Evolutionary conservation across 202 grass and related monocot genomes (phyloP).

Genomic region (Elaeis oleifera): DNA sequence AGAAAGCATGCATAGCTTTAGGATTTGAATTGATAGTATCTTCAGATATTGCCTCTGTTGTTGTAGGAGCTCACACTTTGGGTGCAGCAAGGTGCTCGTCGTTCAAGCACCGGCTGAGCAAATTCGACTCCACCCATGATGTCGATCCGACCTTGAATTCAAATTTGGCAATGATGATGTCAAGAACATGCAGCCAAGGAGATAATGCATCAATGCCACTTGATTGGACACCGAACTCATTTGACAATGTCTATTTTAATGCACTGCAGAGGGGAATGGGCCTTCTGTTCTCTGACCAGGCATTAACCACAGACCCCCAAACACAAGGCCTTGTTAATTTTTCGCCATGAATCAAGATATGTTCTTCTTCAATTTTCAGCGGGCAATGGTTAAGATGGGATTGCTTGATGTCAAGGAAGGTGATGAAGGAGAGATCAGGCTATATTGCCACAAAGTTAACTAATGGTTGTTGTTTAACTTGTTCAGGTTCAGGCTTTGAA

Average conservation of each 20-base stretch:
- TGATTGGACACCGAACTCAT: conserved; percentile 42
- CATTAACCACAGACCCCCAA: conserved; percentile 50
- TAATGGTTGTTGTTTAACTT: neutral
- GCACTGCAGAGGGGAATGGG: conserved; percentile 53
- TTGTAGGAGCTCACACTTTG: conserved; percentile 70
- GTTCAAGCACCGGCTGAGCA: conserved; percentile 43
- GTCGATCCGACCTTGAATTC: conserved; percentile 39
- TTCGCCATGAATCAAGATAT: conserved; percentile 54
- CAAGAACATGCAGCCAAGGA: conserved; percentile 32
- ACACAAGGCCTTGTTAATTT: conserved; percentile 41
- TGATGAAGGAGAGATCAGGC: conserved; percentile 50
- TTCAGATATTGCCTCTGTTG: neutral
- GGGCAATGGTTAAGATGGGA: conserved; percentile 88
- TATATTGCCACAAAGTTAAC: conserved; percentile 48
- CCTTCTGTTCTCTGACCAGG: conserved; percentile 65
- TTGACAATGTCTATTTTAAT: conserved; percentile 58
- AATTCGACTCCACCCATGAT: conserved; percentile 14
- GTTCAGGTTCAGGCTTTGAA: too few species aligned
- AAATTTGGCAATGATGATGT: conserved; percentile 24
- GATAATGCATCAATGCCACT: conserved; percentile 48
- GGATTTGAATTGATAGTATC: too few species aligned
- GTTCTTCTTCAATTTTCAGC: conserved; percentile 79
- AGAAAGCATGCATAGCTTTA: too few species aligned
- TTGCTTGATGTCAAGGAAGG: conserved; percentile 69
- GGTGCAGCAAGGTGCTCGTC: conserved; percentile 52